Conservation (phyloP, 495 filamentous ascomycete species). For the Aspergillus carlsbadensis region DNA sequence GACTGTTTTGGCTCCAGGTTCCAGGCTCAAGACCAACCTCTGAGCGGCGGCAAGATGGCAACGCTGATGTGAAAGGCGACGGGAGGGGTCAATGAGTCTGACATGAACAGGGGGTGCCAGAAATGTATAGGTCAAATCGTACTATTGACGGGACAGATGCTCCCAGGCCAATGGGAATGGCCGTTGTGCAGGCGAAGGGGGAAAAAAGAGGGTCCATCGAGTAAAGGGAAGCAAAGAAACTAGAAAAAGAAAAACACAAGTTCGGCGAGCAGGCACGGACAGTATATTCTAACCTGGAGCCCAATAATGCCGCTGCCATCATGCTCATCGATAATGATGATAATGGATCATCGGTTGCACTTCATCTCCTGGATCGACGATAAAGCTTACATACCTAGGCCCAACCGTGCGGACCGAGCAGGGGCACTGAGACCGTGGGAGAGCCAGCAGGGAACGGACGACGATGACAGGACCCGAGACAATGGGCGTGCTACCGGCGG, state of each 20-base stretch:
- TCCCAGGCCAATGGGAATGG: slow-evolving; percentile 15
- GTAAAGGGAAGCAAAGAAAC: slow-evolving; percentile 2
- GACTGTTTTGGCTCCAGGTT: neutral
- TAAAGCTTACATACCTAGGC: slow-evolving; percentile 21
- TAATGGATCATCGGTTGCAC: neutral
- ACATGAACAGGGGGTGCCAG: slow-evolving; percentile 16
- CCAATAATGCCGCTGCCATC: neutral
- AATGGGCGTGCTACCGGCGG: slow-evolving; percentile 25
- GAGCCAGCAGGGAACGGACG: neutral
- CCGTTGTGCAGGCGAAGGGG: neutral
- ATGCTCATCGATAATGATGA: neutral
- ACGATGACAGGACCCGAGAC: slow-evolving; percentile 30
- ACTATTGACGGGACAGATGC: slow-evolving; percentile 21
- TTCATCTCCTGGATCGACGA: slow-evolving; percentile 15
- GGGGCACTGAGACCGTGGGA: neutral
- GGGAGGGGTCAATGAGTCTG: slow-evolving; percentile 13
- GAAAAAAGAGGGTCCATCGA: neutral
- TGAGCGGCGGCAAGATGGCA: too few species aligned
- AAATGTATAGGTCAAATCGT: slow-evolving; percentile 16
- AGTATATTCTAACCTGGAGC: neutral
- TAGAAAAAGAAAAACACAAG: neutral
- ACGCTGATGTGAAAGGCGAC: neutral
- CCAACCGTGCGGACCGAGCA: slow-evolving; percentile 9
- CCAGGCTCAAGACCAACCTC: neutral
- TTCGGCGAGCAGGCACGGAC: neutral